phyloP scores from a whole-genome alignment of 2,329 filamentous ascomycete genomes.

The Torrubiella hemipterigena region DNA sequence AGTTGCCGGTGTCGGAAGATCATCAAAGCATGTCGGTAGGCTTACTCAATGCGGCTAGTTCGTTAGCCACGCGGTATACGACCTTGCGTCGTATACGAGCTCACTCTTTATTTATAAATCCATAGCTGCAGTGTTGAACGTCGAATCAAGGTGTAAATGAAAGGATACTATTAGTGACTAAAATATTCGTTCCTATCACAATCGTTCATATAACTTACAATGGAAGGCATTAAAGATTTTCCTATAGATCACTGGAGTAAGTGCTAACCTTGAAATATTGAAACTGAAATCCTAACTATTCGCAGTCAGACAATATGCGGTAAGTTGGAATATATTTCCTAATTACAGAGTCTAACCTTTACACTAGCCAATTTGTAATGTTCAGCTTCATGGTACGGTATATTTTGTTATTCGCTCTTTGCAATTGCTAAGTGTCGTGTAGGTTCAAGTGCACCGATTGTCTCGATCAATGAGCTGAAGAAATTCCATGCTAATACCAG shows the following conservation, averaged over 20 bases:
- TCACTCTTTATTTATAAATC: not conserved
- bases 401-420: not conserved
- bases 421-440: not conserved
- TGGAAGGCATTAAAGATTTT: not conserved
- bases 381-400: not conserved
- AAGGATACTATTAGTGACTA: not conserved
- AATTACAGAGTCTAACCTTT: not conserved
- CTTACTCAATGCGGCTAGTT: not conserved
- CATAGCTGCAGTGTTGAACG: not conserved
- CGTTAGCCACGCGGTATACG: not conserved
- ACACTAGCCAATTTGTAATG: not conserved
- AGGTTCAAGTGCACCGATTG: not conserved
- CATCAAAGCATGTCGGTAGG: not conserved
- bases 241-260: not conserved
- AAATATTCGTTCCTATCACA: not conserved
- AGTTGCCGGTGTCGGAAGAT: not conserved
- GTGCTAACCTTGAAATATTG: not conserved
- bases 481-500: not conserved
- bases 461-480: not conserved
- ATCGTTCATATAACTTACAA: not conserved
- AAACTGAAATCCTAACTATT: not conserved
- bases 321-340: not conserved
- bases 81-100: too few species aligned
- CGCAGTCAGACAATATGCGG: not conserved
- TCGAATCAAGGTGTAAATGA: not conserved